These are phyloP conservation scores for Ulota crispa DNA, from an alignment of 225 moss, liverwort and hornwort species.

Conservation along the genomic window DNA sequence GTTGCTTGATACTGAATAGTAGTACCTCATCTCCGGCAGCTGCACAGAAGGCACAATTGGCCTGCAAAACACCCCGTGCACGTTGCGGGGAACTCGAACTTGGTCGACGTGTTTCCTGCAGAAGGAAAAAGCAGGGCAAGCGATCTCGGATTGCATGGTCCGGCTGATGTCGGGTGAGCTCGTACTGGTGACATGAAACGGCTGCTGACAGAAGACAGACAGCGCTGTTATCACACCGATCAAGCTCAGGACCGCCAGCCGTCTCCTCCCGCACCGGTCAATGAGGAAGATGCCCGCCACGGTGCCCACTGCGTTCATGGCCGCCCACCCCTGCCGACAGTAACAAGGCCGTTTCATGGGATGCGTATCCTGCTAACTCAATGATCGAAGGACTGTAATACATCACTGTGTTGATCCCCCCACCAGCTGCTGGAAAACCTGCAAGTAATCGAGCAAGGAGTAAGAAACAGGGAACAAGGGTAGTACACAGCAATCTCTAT, in stretches of 20 bases:
- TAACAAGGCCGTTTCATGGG: constrained; percentile 74
- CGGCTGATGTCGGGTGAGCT: constrained; percentile 54
- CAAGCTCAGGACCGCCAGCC: constrained; percentile 74
- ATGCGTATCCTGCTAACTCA: constrained; percentile 83
- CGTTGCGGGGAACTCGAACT: constrained; percentile 41
- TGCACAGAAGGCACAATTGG: constrained; percentile 79
- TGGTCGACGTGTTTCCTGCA: constrained; percentile 23
- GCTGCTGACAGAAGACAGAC: constrained; percentile 62
- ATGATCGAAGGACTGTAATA: constrained; percentile 95
- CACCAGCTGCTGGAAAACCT: constrained; percentile 92
- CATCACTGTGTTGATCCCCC: constrained; percentile 99
- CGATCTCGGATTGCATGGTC: constrained; percentile 27
- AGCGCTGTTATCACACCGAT: constrained; percentile 67
- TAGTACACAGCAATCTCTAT: too few relatives aligned
- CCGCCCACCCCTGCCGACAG: constrained; percentile 81
- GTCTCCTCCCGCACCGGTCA: constrained; percentile 77
- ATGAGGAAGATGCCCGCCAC: constrained; percentile 78
- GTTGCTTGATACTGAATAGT: not conserved
- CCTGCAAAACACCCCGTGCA: constrained; percentile 84
- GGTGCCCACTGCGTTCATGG: constrained; percentile 86
- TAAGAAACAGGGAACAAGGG: not conserved
- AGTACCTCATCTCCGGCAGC: constrained; percentile 48
- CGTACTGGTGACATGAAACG: constrained; percentile 60
- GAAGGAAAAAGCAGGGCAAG: constrained; percentile 72
- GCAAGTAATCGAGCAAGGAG: constrained; percentile 12